Conservation (phyloP, 306 rosid species). For the Malus asiatica region DNA sequence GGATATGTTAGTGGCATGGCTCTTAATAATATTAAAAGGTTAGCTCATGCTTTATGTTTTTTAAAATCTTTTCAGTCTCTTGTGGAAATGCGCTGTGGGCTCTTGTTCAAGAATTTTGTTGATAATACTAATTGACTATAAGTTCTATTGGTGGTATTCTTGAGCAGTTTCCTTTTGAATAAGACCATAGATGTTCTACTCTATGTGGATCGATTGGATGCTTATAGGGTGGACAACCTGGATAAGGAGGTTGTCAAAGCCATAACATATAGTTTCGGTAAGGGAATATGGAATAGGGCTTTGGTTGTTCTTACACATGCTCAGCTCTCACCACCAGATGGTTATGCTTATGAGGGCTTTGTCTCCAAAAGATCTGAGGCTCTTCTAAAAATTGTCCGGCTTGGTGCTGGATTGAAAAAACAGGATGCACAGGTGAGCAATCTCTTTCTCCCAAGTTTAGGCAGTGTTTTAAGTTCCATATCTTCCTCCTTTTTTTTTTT, state of each 20-base stretch:
- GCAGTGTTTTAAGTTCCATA: background rate
- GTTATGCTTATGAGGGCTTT: conserved; percentile 77
- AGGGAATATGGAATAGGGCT: conserved; percentile 85
- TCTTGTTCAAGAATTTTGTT: background rate
- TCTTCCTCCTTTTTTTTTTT: background rate
- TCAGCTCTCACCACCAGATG: conserved; percentile 93
- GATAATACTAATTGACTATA: background rate
- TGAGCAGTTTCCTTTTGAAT: conserved; percentile 75
- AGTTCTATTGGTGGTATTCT: conserved; percentile 3
- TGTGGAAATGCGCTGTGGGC: too few species aligned
- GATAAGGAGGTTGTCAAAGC: conserved; percentile 78
- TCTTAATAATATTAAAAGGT: conserved; percentile 74
- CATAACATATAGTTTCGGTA: conserved; percentile 74
- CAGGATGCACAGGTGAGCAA: conserved; percentile 43
- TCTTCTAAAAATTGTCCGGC: conserved; percentile 51
- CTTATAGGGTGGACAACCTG: conserved; percentile 86
- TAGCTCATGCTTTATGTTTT: background rate
- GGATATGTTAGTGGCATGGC: conserved; percentile 80
- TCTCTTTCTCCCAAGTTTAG: background rate
- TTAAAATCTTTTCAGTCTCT: background rate
- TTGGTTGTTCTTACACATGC: conserved; percentile 82
- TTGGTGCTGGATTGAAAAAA: conserved; percentile 62
- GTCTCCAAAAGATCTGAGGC: conserved; percentile 75
- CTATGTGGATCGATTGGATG: conserved; percentile 92
- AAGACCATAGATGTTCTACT: conserved; percentile 92